Percentiles rank a stretch among this genome's conserved stretches.
phyloP scores from a whole-genome alignment of 257 asterid genomes.

The Przewalskia tangutica region DNA sequence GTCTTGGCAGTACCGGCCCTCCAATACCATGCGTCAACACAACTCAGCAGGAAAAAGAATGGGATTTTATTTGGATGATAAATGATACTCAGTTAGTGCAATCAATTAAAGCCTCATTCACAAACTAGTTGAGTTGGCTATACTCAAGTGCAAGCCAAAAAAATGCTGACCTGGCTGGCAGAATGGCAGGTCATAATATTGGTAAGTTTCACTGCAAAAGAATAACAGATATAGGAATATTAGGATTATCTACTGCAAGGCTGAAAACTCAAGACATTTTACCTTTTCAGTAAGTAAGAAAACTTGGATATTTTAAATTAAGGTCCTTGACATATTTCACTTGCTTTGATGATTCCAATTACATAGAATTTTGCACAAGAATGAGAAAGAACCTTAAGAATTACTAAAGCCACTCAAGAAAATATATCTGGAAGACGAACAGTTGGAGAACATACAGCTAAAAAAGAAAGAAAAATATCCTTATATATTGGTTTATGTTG shows the following conservation, averaged over 20 bases:
- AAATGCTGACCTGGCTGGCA: constrained; percentile 80
- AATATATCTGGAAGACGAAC: not conserved
- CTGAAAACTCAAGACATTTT: not conserved
- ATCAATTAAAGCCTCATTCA: not conserved
- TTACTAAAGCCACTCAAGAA: not conserved
- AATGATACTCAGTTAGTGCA: not conserved
- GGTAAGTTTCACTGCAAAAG: constrained; percentile 89
- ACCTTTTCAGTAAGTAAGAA: not conserved
- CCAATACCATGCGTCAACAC: not conserved
- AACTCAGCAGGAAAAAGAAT: not conserved
- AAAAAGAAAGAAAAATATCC: not conserved
- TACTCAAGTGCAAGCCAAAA: constrained; percentile 13
- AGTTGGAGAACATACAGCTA: not conserved
- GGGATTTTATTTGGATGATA: not conserved
- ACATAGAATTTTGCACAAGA: not conserved
- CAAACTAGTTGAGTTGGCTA: not conserved
- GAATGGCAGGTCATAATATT: constrained; percentile 73
- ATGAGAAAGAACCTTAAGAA: not conserved
- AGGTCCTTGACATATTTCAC: not conserved
- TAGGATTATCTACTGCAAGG: not conserved
- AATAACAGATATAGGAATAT: constrained; percentile 12
- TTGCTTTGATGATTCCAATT: not conserved
- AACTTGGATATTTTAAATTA: not conserved
- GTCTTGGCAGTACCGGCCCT: not conserved
- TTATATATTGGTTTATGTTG: not conserved